Percentiles rank a stretch among this genome's conserved stretches.
These are phyloP conservation scores for Nissolia schottii DNA, from an alignment of 306 rosid genomes.

Conservation along the genomic window DNA sequence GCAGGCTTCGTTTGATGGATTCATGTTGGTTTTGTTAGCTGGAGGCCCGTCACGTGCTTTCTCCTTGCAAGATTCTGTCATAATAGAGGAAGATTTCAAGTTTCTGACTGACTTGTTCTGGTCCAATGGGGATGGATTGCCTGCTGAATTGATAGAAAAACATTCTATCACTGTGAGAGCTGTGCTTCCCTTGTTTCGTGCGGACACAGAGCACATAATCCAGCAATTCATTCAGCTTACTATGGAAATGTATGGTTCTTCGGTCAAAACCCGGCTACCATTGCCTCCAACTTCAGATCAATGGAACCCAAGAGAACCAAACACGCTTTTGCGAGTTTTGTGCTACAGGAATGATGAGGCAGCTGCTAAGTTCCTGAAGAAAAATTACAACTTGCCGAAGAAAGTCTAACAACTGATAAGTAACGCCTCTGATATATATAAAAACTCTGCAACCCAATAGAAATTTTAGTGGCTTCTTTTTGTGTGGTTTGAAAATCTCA, in stretches of 20 bases:
- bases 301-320: constrained; percentile 82
- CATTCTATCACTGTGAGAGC: constrained; percentile 46
- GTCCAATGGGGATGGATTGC: constrained; percentile 96
- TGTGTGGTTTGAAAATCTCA: constrained; percentile 1
- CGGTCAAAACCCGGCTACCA: constrained; percentile 69
- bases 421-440: constrained; percentile 15
- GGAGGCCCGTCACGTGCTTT: constrained; percentile 91
- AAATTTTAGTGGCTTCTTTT: constrained; percentile 6
- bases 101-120: constrained; percentile 77
- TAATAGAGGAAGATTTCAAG: constrained; percentile 84
- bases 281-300: constrained; percentile 76
- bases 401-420: constrained; percentile 50
- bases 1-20: constrained; percentile 88
- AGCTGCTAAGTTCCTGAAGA: constrained; percentile 92
- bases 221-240: constrained; percentile 54
- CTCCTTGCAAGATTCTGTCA: constrained; percentile 52
- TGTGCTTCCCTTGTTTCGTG: constrained; percentile 51
- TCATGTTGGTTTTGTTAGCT: constrained; percentile 73
- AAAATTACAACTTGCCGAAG: constrained; percentile 75
- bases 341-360: constrained; percentile 80
- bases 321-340: constrained; percentile 77
- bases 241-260: constrained; percentile 48
- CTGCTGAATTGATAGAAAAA: constrained; percentile 65
- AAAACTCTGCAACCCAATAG: background rate
- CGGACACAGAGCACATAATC: constrained; percentile 50